These are phyloP conservation scores for Candida ficus DNA, from an alignment of 805 yeast genomes.

Conservation along the genomic window DNA sequence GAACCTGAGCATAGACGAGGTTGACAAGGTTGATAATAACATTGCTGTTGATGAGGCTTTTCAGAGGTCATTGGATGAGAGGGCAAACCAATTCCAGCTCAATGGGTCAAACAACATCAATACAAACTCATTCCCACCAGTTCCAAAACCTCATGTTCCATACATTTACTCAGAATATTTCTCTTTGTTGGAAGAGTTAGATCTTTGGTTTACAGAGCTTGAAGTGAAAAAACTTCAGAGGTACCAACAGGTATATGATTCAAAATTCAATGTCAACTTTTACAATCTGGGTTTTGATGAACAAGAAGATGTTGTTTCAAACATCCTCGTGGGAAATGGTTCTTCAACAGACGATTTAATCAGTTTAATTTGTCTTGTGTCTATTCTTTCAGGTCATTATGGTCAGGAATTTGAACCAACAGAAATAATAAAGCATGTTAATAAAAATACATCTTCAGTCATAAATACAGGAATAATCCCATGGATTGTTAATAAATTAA, in stretches of 20 bases:
- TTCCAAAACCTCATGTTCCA: conserved; percentile 37
- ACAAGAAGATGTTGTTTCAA: conserved; percentile 13
- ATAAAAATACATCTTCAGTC: conserved; percentile 8
- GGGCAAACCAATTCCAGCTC: conserved; percentile 29
- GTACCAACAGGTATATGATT: conserved; percentile 2
- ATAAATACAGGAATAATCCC: conserved; percentile 8
- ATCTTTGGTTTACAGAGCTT: conserved; percentile 40
- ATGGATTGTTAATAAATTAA: conserved; percentile 3
- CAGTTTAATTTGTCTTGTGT: conserved; percentile 8
- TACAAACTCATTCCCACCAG: conserved; percentile 22
- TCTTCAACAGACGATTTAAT: background rate
- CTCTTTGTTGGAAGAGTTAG: conserved; percentile 35
- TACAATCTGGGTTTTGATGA: conserved; percentile 12
- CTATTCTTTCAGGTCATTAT: conserved; percentile 15
- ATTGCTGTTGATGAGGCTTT: conserved; percentile 29
- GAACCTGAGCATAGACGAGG: conserved; percentile 36
- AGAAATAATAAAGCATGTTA: conserved; percentile 8
- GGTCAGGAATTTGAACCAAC: conserved; percentile 9
- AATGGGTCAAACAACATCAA: conserved; percentile 8
- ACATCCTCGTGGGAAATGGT: too few species aligned
- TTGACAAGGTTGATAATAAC: conserved; percentile 27
- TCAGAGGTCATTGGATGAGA: conserved; percentile 28
- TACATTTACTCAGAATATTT: conserved; percentile 37
- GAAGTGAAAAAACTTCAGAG: conserved; percentile 19
- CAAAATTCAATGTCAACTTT: conserved; percentile 10